These are phyloP conservation scores for Gymnopilus junonius DNA, from an alignment of 768 basidiomycete species.

Conservation along the genomic window DNA sequence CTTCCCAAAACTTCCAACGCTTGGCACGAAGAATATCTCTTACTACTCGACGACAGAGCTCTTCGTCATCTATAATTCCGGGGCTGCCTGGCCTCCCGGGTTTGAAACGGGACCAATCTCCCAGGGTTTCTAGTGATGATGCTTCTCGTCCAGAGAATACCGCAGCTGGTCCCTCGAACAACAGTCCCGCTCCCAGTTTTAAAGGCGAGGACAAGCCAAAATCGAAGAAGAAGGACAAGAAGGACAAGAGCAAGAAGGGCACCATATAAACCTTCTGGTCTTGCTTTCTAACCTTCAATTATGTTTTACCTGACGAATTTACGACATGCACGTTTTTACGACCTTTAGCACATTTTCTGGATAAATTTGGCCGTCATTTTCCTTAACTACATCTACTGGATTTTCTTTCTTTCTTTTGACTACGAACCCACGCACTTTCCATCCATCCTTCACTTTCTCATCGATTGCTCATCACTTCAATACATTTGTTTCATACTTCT, in stretches of 20 bases:
- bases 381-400: conserved; percentile 8
- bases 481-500: conserved; percentile 3
- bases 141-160: conserved; percentile 45
- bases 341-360: not conserved
- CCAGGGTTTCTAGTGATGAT: conserved; percentile 52
- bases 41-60: conserved; percentile 59
- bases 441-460: conserved; percentile 13
- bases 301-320: conserved; percentile 29
- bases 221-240: conserved; percentile 65
- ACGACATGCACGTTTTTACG: conserved; percentile 19
- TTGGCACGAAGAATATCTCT: conserved; percentile 77
- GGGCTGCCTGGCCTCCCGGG: conserved; percentile 53
- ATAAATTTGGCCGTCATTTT: not conserved
- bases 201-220: conserved; percentile 56
- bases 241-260: conserved; percentile 58
- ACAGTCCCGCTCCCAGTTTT: conserved; percentile 62
- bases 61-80: conserved; percentile 50
- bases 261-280: conserved; percentile 22
- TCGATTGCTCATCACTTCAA: conserved; percentile 7
- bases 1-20: conserved; percentile 86
- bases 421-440: conserved; percentile 1
- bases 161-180: conserved; percentile 39
- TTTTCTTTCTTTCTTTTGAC: not conserved
- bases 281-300: conserved; percentile 17
- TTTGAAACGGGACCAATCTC: conserved; percentile 56